phyloP scores from a whole-genome alignment of 2,329 filamentous ascomycete species.

The Ascosphaera aggregata region DNA sequence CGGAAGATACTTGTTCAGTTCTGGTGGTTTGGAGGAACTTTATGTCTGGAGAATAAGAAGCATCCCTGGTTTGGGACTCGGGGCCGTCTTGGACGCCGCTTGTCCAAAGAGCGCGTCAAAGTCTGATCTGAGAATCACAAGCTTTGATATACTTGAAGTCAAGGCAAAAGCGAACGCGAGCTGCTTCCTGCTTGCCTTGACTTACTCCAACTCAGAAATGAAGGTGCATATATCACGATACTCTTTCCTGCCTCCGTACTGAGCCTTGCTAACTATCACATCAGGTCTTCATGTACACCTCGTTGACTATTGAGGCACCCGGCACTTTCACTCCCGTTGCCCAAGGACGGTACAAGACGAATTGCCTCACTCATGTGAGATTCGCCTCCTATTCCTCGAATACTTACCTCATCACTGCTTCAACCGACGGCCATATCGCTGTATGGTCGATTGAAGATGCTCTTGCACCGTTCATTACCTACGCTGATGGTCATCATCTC shows the following conservation, averaged over 20 bases:
- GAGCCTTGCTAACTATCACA: background rate
- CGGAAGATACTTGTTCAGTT: conserved; percentile 55
- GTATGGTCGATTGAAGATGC: conserved; percentile 28
- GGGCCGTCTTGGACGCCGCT: conserved; percentile 27
- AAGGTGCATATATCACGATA: conserved; percentile 24
- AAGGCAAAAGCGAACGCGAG: conserved; percentile 8
- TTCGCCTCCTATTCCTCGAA: conserved; percentile 22
- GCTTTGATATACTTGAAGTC: conserved; percentile 38
- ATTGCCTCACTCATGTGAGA: conserved; percentile 46
- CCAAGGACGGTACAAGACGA: conserved; percentile 39
- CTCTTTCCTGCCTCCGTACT: no score
- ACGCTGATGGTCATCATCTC: conserved; percentile 5
- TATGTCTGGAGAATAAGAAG: conserved; percentile 51
- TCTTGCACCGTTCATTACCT: conserved; percentile 11
- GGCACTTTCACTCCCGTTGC: conserved; percentile 22
- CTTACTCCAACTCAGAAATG: conserved; percentile 63
- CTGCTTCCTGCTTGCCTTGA: conserved; percentile 41
- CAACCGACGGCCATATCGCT: conserved; percentile 58
- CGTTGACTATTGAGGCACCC: conserved; percentile 3
- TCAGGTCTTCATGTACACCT: conserved; percentile 24
- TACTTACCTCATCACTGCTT: conserved; percentile 31
- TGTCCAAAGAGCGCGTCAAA: conserved; percentile 25
- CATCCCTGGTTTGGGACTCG: conserved; percentile 29
- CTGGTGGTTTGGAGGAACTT: conserved; percentile 72
- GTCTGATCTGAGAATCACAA: conserved; percentile 55